Evolutionary conservation across 805 yeast species (phyloP), one percentile per base, ranked within the genome.

Genomic region (Blastobotrys peoriensis): DNA sequence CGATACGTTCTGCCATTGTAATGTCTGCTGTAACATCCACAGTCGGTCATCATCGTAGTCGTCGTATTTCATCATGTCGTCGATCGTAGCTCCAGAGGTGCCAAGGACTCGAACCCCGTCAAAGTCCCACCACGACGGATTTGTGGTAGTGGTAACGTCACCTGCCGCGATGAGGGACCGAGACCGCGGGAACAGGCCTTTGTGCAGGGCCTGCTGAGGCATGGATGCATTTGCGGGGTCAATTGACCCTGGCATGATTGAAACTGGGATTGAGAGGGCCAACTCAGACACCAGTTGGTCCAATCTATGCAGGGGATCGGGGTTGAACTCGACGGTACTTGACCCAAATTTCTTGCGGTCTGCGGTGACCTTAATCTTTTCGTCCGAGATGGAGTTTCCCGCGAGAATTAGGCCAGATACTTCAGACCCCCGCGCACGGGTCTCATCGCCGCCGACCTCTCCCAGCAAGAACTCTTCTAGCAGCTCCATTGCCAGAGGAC

Each of bases 131-230:
- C 87, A 81, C 3, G 74, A 58, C 0, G 98, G 98, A 59, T 93
- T 91, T 0, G 88, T 78, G 1, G 68, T 67, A 25, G 76, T 53
- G 20, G 73, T 64, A 34, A 76, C 63, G 8, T 63, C 54, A 1
- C 59, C 55, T 3, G 65, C 67, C 20, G 78, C 55, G 50, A 69
- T 73, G 4, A 65, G 60, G 13, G 10, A 33, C 30, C 70, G 64
- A 17, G 75, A 67, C 10, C 62, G 58, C 3, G 70, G 67, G 55
- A 93, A 80, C 45, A 91, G 70, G 0, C 94, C 82, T 42, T 70
- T 70, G 60, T 91, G 96, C n/a, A 93, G 59, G 2, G 95, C 84
- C 61, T 84, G 95, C 62, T 93, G 97, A 0, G 98, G 98, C 46
- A 87, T 63, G 40, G 89, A 76, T 15, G 74, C 66, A 49, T 85